phyloP scores from a whole-genome alignment of 2,329 filamentous ascomycete genomes.

The Aaosphaeria pasadenensis region DNA sequence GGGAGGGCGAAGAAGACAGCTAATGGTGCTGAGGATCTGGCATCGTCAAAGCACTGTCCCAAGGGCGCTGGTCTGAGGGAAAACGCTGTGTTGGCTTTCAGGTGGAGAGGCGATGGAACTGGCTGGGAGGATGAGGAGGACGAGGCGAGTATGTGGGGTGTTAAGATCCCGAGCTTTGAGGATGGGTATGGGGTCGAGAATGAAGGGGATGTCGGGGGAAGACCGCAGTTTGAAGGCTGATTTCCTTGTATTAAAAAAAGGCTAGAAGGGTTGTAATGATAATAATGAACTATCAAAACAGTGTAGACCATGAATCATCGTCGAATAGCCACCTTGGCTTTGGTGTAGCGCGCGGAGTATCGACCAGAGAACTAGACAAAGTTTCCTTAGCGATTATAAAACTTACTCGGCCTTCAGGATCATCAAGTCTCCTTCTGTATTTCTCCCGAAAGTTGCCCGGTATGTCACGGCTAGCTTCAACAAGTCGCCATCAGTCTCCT shows the following conservation, averaged over 20 bases:
- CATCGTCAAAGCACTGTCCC: conserved; percentile 20
- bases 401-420: too few relatives aligned
- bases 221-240: conserved; percentile 29
- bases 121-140: conserved; percentile 12
- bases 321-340: too few relatives aligned
- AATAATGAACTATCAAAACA: background rate
- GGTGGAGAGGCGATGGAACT: conserved; percentile 28
- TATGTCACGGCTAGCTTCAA: too few relatives aligned
- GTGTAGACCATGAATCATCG: too few relatives aligned
- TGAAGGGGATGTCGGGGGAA: conserved; percentile 26
- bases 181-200: conserved; percentile 35
- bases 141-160: conserved; percentile 28
- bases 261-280: background rate
- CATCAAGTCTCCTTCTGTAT: too few relatives aligned
- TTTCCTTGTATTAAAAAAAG: background rate
- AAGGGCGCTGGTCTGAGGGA: conserved; percentile 37
- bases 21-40: conserved; percentile 5
- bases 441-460: too few relatives aligned
- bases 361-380: too few relatives aligned
- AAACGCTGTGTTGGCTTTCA: conserved; percentile 34
- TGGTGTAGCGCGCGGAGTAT: too few relatives aligned
- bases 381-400: too few relatives aligned
- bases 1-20: conserved; percentile 12
- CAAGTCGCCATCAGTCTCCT: too few relatives aligned
- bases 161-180: conserved; percentile 34